phyloP scores from a whole-genome alignment of 306 rosid species.

The Quercus agrifolia region DNA sequence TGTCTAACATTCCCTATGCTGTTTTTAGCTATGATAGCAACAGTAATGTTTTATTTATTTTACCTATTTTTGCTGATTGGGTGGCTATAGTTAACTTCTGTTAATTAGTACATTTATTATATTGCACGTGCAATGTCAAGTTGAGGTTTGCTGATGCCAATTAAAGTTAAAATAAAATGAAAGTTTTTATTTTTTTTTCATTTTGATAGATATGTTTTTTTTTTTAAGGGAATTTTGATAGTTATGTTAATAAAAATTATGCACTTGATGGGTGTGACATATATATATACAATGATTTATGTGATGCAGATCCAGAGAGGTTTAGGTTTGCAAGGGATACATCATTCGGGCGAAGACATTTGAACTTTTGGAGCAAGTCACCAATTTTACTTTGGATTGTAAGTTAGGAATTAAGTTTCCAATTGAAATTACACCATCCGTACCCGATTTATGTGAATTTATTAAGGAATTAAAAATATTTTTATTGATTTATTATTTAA shows the following conservation, averaged over 20 bases:
- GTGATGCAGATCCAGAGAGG: slow-evolving; percentile 66
- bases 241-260: not conserved
- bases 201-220: not conserved
- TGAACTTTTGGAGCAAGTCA: slow-evolving; percentile 57
- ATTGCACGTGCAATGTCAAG: too few species aligned
- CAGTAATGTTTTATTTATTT: too few species aligned
- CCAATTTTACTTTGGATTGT: slow-evolving; percentile 60
- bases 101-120: too few species aligned
- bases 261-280: not conserved
- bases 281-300: not conserved
- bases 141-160: too few species aligned
- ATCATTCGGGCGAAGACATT: slow-evolving; percentile 77
- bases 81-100: too few species aligned
- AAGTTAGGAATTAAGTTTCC: slow-evolving; percentile 12
- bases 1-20: too few species aligned
- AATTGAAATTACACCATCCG: not conserved
- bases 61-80: too few species aligned
- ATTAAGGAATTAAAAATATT: not conserved
- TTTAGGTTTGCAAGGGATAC: slow-evolving; percentile 89
- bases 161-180: too few species aligned
- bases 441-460: not conserved
- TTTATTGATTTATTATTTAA: not conserved
- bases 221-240: not conserved
- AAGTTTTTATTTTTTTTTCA: not conserved
- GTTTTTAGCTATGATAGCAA: too few species aligned